Evolutionary conservation across 2,329 filamentous ascomycete species (phyloP).

Genomic region (Nothophaeocryptopus gaeumannii): DNA sequence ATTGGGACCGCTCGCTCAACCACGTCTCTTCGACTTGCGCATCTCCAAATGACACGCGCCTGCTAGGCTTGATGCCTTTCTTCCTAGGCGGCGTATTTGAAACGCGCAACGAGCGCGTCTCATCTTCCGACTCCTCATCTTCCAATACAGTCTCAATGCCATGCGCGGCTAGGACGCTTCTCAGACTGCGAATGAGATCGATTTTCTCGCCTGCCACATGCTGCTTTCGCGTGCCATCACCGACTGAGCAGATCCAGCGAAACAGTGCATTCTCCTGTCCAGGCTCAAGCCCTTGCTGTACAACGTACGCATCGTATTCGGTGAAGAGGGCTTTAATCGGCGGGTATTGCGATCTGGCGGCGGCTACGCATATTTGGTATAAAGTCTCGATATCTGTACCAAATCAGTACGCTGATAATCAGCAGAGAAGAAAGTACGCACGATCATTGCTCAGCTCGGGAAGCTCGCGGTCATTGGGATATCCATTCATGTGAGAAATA

Average conservation of each 20-base stretch:
- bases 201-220: conserved; percentile 17
- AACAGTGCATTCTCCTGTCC: conserved; percentile 73
- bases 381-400: conserved; percentile 71
- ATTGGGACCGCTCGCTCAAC: conserved; percentile 33
- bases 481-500: conserved; percentile 32
- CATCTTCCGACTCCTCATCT: conserved; percentile 37
- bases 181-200: conserved; percentile 29
- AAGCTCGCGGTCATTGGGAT: conserved; percentile 35
- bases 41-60: conserved; percentile 58
- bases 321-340: conserved; percentile 76
- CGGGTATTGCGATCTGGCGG: conserved; percentile 63
- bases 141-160: conserved; percentile 25
- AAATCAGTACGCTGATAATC: not conserved
- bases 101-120: conserved; percentile 11
- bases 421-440: conserved; percentile 20
- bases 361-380: conserved; percentile 70
- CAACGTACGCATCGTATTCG: conserved; percentile 76
- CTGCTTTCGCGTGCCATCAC: conserved; percentile 45
- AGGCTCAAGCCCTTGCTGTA: conserved; percentile 65
- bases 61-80: conserved; percentile 28
- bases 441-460: conserved; percentile 43
- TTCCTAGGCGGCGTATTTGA: conserved; percentile 13
- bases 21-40: conserved; percentile 53
- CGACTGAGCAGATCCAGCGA: conserved; percentile 75
- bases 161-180: conserved; percentile 27